Base-by-base conservation (phyloP, 371 early-diverging fungal species). In the Rhizopus microsporus region DNA sequence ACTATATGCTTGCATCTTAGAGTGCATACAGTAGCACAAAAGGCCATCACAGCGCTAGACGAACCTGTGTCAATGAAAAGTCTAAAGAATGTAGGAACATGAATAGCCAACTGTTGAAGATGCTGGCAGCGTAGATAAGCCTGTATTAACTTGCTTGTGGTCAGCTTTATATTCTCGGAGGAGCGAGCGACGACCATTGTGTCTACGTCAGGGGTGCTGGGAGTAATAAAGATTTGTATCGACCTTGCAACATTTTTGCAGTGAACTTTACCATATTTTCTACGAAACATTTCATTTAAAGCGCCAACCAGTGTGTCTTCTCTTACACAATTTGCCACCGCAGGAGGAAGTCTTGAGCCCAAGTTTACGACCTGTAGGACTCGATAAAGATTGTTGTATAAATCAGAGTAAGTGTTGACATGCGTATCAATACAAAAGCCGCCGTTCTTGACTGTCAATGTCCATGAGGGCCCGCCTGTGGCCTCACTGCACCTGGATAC, bases 61-160 rank as follows among this genome's bases (percentile, higher is more conserved):
- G 12, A 44, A 38, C 56, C 48, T 3, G 51, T 32, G 4, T 33
- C 34, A 3, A 57, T 54, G 44, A 64, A 65, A 0, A 68, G 39
- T 8, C 56, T 54, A 7, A 56, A 38, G 53, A 75, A 74, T 0
- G 78, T 72, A 29, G 56, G 54, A 3, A 49, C 55, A 54, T 78
- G 78, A 7, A 78, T 56, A 4, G 68, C 57, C 2, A 78, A 23
- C 16, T 68, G 69, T 16, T 68, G 56, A 1, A 69, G 10, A 39
- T 78, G 70, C 9, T 74, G 71, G 16, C 78, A 78, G 9, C 49
- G 55, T 7, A 64, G 29, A 45, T 78, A 78, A 13, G 65, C 61
- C 0, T 61, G 34, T 3, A 74, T 42, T 3, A 78, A 49, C 17
- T 60, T 59, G 7, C 52, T 16, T 0, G 67, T 58, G 4, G 63